Evolutionary conservation across 768 basidiomycete species (phyloP).

Genomic region (Floccularia luteovirens): DNA sequence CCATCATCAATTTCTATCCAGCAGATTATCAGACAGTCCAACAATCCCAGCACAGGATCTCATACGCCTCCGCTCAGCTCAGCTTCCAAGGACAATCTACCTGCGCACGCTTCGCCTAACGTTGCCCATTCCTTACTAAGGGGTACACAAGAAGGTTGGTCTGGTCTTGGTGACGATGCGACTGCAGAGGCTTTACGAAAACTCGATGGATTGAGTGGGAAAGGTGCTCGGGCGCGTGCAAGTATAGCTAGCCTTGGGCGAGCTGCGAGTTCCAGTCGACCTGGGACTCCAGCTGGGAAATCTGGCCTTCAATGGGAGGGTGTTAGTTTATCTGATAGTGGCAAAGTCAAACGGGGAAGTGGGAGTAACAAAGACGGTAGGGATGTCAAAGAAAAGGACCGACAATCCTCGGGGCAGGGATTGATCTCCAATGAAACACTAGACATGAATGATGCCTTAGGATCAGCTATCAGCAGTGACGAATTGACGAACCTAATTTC

Average conservation of each 20-base stretch:
- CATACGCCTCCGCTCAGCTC: slow-evolving; percentile 29
- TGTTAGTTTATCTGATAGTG: slow-evolving; percentile 31
- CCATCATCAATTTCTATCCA: slow-evolving; percentile 88
- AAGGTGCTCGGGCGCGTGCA: slow-evolving; percentile 67
- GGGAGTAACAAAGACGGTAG: slow-evolving; percentile 31
- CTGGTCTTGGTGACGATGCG: slow-evolving; percentile 78
- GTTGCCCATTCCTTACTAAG: slow-evolving; percentile 82
- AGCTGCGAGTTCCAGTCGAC: slow-evolving; percentile 57
- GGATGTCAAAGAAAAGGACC: slow-evolving; percentile 38
- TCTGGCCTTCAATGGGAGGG: slow-evolving; percentile 73
- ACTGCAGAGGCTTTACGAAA: slow-evolving; percentile 90
- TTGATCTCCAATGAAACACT: slow-evolving; percentile 21
- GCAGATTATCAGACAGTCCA: slow-evolving; percentile 62
- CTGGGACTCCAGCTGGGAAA: slow-evolving; percentile 67
- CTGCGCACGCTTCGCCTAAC: slow-evolving; percentile 42
- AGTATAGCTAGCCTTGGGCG: slow-evolving; percentile 71
- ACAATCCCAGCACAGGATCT: slow-evolving; percentile 29
- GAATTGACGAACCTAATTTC: slow-evolving; percentile 36
- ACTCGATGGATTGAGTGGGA: slow-evolving; percentile 80
- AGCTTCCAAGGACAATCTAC: slow-evolving; percentile 34
- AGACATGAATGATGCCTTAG: slow-evolving; percentile 34
- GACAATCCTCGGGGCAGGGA: slow-evolving; percentile 25
- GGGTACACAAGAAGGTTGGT: slow-evolving; percentile 88
- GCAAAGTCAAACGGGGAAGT: slow-evolving; percentile 30
- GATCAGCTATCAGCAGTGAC: slow-evolving; percentile 48